Conservation (phyloP, 257 asterid species). For the Gynochthodes officinalis region DNA sequence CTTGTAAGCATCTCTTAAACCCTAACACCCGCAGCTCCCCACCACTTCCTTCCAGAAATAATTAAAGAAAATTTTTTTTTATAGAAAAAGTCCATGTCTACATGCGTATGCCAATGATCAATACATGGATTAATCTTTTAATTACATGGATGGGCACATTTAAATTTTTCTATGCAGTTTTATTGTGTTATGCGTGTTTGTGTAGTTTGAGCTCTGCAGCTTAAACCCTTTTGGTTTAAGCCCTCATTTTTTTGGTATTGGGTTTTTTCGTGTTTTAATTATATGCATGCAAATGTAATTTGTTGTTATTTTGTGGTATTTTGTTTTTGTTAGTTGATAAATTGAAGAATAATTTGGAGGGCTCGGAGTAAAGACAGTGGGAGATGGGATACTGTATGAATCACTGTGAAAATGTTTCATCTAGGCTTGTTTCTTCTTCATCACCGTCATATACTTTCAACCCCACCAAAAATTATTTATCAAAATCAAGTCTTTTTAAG, state of each 20-base stretch:
- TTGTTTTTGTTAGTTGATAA: not conserved
- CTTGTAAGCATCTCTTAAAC: not conserved
- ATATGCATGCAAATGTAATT: not conserved
- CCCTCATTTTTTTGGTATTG: not conserved
- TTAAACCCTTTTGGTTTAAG: not conserved
- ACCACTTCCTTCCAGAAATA: not conserved
- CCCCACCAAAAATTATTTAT: constrained; percentile 15
- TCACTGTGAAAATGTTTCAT: constrained; percentile 25
- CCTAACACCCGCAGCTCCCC: not conserved
- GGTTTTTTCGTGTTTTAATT: not conserved
- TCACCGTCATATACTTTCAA: constrained; percentile 11
- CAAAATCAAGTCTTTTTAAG: constrained; percentile 37
- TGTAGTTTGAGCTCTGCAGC: not conserved
- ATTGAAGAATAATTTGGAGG: constrained; percentile 1
- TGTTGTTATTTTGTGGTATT: not conserved
- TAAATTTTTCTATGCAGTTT: too few species aligned
- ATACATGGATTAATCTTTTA: too few species aligned
- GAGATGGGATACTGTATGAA: constrained; percentile 35
- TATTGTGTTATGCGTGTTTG: not conserved
- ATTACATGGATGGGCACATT: not conserved
- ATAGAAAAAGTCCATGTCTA: not conserved
- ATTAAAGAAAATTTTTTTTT: not conserved
- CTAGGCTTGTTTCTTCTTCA: constrained; percentile 31
- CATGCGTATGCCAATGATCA: not conserved
- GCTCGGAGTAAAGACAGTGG: not conserved